A percentile compares a stretch with the other conserved stretches of the same genome.
Evolutionary conservation across 306 rosid genomes (phyloP).

Genomic region (Amphicarpaea edgeworthii): DNA sequence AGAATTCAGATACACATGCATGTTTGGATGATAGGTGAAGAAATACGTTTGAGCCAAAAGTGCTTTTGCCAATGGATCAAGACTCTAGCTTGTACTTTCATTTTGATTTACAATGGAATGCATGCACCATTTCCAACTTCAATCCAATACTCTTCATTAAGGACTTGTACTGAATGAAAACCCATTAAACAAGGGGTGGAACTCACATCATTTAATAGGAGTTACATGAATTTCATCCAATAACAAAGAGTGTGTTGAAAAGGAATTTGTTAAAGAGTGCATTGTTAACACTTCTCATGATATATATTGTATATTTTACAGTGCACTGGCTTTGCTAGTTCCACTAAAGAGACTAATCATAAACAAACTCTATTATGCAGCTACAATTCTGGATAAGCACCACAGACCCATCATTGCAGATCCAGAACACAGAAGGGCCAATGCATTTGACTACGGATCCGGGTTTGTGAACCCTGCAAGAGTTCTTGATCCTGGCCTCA

Average conservation of each 20-base stretch:
- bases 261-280: neutral
- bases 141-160: neutral
- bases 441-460: constrained; percentile 83
- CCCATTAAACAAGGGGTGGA: neutral
- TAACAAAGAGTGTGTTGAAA: neutral
- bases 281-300: neutral
- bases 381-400: constrained; percentile 70
- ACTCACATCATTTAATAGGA: neutral
- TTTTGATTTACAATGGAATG: too few relatives aligned
- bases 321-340: constrained; percentile 11
- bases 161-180: neutral
- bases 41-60: too few relatives aligned
- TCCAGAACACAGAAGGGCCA: constrained; percentile 69
- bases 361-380: constrained; percentile 56
- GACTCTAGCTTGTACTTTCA: too few relatives aligned
- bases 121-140: too few relatives aligned
- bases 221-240: neutral
- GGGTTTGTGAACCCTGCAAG: constrained; percentile 84
- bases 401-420: constrained; percentile 66
- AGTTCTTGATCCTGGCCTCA: constrained; percentile 81
- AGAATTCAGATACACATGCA: too few relatives aligned
- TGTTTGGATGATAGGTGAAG: too few relatives aligned
- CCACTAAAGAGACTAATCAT: constrained; percentile 43
- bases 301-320: neutral
- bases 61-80: too few relatives aligned